Conservation (phyloP, 352 stramenopile genomes). For the Globisporangium perplexum region DNA sequence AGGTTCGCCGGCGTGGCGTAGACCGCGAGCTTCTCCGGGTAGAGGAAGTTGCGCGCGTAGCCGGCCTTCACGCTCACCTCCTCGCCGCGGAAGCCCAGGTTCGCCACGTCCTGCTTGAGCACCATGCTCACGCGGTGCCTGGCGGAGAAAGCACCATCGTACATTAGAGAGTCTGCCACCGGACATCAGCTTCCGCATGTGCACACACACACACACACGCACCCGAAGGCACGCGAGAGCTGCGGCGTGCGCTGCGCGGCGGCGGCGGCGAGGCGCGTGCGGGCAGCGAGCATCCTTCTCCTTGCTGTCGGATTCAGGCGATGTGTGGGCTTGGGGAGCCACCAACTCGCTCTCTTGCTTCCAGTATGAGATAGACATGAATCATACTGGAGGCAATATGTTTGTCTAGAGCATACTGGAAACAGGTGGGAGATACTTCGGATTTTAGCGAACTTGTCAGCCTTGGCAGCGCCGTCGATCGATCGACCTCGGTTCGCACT, state of each 20-base stretch:
- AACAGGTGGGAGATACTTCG: neutral
- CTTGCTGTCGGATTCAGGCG: neutral
- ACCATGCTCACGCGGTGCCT: conserved; percentile 85
- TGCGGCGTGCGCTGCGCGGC: conserved; percentile 21
- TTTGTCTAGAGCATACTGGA: neutral
- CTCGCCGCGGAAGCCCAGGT: conserved; percentile 87
- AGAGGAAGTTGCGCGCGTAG: conserved; percentile 92
- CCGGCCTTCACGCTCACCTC: conserved; percentile 91
- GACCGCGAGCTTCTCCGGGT: conserved; percentile 91
- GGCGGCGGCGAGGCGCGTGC: conserved; percentile 5
- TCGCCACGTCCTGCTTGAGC: conserved; percentile 78
- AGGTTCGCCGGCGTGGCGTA: conserved; percentile 92
- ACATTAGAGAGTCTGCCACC: too few species aligned
- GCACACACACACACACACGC: conserved; percentile 20
- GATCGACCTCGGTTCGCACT: too few species aligned
- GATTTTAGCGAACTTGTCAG: neutral
- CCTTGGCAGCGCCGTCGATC: too few species aligned
- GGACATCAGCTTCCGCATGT: too few species aligned
- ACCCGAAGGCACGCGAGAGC: conserved; percentile 60
- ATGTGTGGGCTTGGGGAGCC: neutral
- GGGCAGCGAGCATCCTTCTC: conserved; percentile 9
- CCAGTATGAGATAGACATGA: neutral
- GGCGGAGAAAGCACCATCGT: too few species aligned
- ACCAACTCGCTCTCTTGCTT: neutral
- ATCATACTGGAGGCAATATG: neutral